Evolutionary conservation across 768 basidiomycete species (phyloP), one percentile per base, ranked within the genome.

Genomic region (Leccinum uliginosum): DNA sequence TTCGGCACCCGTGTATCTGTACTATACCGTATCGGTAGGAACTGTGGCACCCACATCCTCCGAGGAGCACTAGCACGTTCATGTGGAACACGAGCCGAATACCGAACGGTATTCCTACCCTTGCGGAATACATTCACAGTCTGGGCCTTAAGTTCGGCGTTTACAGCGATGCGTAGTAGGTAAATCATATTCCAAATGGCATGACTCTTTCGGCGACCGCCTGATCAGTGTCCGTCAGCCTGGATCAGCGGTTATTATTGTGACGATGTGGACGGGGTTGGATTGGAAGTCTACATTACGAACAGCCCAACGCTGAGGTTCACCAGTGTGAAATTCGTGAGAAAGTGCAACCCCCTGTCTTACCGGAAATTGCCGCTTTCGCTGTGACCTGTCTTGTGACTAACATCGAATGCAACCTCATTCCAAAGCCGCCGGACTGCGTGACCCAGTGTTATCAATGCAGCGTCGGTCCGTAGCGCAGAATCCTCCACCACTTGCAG

Each of bases 401-500:
- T n/a, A n/a, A n/a, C n/a, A n/a, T n/a, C n/a, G n/a, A n/a, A n/a
- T n/a, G n/a, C n/a, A n/a, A n/a, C n/a, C n/a, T n/a, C n/a, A n/a
- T n/a, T n/a, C n/a, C n/a, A n/a, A n/a, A n/a, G n/a, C n/a, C n/a
- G n/a, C n/a, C n/a, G n/a, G n/a, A n/a, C n/a, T n/a, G n/a, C n/a
- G n/a, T n/a, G n/a, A n/a, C n/a, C n/a, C n/a, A n/a, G n/a, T n/a
- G n/a, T n/a, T n/a, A n/a, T n/a, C n/a, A n/a, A n/a, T n/a, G n/a
- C n/a, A n/a, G n/a, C n/a, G n/a, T n/a, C n/a, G n/a, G n/a, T n/a
- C n/a, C n/a, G n/a, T n/a, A n/a, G n/a, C n/a, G n/a, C n/a, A n/a
- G n/a, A n/a, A n/a, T n/a, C n/a, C n/a, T n/a, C 80, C 3, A 74
- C 81, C 24, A 77, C 80, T 82, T 19, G 80, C 80, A 6, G n/a